Evolutionary conservation across 2,329 filamentous ascomycete genomes (phyloP), one percentile per base, ranked within the genome.

Genomic region (Penicillium janthinellum): DNA sequence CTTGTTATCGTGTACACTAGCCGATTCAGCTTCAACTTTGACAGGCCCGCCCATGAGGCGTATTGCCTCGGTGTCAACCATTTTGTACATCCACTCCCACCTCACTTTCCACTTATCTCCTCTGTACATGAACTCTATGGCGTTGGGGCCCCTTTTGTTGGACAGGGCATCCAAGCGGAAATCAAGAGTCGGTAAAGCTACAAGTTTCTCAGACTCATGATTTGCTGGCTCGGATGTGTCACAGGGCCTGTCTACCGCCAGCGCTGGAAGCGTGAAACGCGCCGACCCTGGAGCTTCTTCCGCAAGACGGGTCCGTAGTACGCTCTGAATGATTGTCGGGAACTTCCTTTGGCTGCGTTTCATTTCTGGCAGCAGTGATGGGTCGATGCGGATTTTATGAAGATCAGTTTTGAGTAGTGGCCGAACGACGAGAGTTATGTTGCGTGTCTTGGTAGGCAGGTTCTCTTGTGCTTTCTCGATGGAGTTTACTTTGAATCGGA

Each of bases 231-330:
- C 5, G 15, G 14, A 11, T 25, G 35, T 28, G 7, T 48, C 39
- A 44, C 10, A 11, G 8, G 55, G 41, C 42, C 56, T 54, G 38
- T 60, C 60, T n/a, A 66, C 31, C 12, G 63, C 61, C 31, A 78
- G 48, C 10, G 77, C 67, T 17, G 81, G 81, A 34, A 83, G 49
- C 0, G 79, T 81, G 62, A 74, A 79, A 4, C 79, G 74, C 4
- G 74, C 57, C 17, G 71, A 67, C 0, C 73, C 77, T 1, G 78
- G 75, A 7, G 74, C 74, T 20, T 73, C 64, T 5, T 34, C 51
- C 2, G 64, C 56, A 5, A 81, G 68, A 4, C 64, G 37, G 1
- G 61, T 54, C 12, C 59, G 54, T 0, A 67, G n/a, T 11, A 45
- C 15, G 34, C 12, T 47, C 41, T 57, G 37, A 14, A 48, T 49